phyloP scores from a whole-genome alignment of 176 grass and related monocot genomes.

The Hordeum vulgare region MorexV3_pseudomolecules_assembly NC_058523.1:5832759-5833258 shows the following conservation, averaged over 20 bases:
- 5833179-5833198: no score
- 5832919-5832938: neutral
- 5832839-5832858: neutral
- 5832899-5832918: neutral
- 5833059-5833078: no score
- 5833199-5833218: no score
- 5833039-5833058: neutral
- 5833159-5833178: no score
- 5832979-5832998: neutral
- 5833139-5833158: no score
- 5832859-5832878: neutral
- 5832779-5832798: neutral
- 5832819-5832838: neutral
- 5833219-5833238: no score
- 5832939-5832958: neutral
- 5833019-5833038: neutral
- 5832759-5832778: neutral
- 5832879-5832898: neutral
- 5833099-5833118: no score
- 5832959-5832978: neutral
- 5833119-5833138: no score
- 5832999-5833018: neutral
- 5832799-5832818: neutral
- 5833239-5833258: no score
- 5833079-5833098: no score